Conservation (phyloP, 1,284 basidiomycete genomes). For the Trichosporon sp. region DNA sequence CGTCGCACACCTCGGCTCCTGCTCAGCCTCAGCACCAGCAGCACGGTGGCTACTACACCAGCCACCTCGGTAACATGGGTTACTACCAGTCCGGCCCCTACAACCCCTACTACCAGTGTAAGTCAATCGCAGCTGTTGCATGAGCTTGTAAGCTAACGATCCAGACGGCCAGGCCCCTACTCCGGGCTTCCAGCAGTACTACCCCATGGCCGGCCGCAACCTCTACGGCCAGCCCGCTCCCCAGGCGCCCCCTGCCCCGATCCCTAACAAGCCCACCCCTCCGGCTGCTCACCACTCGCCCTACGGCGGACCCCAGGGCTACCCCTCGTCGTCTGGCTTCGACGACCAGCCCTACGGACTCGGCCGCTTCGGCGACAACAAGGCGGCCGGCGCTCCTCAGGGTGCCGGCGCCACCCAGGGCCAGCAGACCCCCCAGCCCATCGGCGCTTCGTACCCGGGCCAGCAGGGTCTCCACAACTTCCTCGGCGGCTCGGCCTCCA, state of each 20-base stretch:
- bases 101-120: constrained; percentile 52
- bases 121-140: constrained; percentile 16
- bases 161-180: constrained; percentile 47
- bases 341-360: constrained; percentile 39
- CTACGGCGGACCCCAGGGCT: constrained; percentile 42
- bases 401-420: constrained; percentile 14
- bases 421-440: constrained; percentile 23
- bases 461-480: constrained; percentile 38
- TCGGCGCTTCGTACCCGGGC: constrained; percentile 17
- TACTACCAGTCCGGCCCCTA: constrained; percentile 49
- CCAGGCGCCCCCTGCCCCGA: constrained; percentile 39
- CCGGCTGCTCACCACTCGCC: constrained; percentile 39
- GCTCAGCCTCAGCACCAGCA: constrained; percentile 45
- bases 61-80: constrained; percentile 44
- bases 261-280: constrained; percentile 38
- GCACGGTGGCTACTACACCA: constrained; percentile 40
- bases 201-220: constrained; percentile 44
- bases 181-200: constrained; percentile 49
- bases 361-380: constrained; percentile 39
- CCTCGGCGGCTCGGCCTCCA: constrained; percentile 28
- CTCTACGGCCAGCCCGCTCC: constrained; percentile 47
- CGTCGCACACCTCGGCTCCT: constrained; percentile 39
- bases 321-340: constrained; percentile 35
- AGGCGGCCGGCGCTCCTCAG: constrained; percentile 17
- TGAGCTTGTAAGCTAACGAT: constrained; percentile 6